These are phyloP conservation scores for Xylaria sp. DNA, from an alignment of 2,329 filamentous ascomycete species.

Conservation along the genomic window DNA sequence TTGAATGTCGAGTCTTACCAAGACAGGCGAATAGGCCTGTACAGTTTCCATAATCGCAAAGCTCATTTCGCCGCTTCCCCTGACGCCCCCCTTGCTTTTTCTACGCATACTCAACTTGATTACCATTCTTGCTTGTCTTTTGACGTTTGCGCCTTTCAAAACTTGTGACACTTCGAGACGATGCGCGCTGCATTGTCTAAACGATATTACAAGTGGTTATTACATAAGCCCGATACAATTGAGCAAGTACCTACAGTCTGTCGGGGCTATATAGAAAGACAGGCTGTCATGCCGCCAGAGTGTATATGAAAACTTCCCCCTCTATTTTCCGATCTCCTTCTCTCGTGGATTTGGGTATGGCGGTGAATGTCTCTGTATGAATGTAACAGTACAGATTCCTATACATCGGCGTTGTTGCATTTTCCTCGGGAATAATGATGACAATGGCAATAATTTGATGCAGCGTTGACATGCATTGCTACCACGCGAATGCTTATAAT, in stretches of 20 bases:
- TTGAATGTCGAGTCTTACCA: constrained; percentile 10
- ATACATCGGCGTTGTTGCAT: background rate
- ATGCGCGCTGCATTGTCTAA: too few relatives aligned
- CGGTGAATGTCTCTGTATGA: background rate
- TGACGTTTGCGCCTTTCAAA: too few relatives aligned
- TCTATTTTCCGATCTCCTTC: too few relatives aligned
- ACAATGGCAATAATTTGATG: constrained; percentile 1
- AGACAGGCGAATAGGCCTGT: background rate
- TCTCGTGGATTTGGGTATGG: too few relatives aligned
- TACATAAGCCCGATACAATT: too few relatives aligned
- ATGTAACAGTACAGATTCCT: background rate
- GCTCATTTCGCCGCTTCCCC: background rate
- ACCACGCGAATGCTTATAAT: constrained; percentile 1
- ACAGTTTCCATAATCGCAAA: background rate
- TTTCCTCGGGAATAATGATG: constrained; percentile 1
- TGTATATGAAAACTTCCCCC: too few relatives aligned
- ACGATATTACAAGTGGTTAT: too few relatives aligned
- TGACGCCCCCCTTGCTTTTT: background rate
- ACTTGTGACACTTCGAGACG: background rate
- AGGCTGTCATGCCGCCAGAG: too few relatives aligned
- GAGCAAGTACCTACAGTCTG: too few relatives aligned
- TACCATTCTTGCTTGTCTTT: background rate
- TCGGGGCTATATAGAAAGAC: too few relatives aligned
- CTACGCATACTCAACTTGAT: background rate
- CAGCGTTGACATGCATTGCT: constrained; percentile 16